Percentiles rank a stretch among this genome's conserved stretches.
Conservation (phyloP, 2,329 filamentous ascomycete genomes). For the Aspergillus neoniger region DNA sequence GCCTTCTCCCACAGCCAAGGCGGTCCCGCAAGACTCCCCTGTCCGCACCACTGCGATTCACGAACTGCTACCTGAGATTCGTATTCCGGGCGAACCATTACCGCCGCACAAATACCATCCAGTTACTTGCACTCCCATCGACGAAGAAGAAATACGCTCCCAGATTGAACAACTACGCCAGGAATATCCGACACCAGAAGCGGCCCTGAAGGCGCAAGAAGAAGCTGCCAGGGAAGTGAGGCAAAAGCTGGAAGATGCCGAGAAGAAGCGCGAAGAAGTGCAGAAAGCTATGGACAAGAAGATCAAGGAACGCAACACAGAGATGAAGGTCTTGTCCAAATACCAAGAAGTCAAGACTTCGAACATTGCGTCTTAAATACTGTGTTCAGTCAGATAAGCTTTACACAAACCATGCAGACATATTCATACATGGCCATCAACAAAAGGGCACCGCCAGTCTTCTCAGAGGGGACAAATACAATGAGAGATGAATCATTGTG, state of each 20-base stretch:
- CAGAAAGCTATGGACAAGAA: constrained; percentile 47
- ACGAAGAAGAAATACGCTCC: constrained; percentile 30
- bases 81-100: constrained; percentile 39
- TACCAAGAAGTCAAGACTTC: constrained; percentile 42
- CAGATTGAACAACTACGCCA: constrained; percentile 40
- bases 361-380: constrained; percentile 29
- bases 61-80: constrained; percentile 40
- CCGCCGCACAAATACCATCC: constrained; percentile 41
- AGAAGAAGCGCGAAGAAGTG: constrained; percentile 41
- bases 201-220: constrained; percentile 41
- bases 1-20: constrained; percentile 17
- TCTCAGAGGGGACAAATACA: background rate
- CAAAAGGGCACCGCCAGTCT: background rate
- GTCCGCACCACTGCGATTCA: constrained; percentile 44
- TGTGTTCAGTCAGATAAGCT: background rate
- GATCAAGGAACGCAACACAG: constrained; percentile 44
- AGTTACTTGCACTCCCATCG: constrained; percentile 40
- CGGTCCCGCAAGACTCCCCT: constrained; percentile 38
- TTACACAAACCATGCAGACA: background rate
- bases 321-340: constrained; percentile 46
- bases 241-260: constrained; percentile 38
- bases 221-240: constrained; percentile 41
- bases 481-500: background rate
- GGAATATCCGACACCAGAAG: constrained; percentile 39
- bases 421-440: background rate